Base-by-base conservation (phyloP, 139 green algal genomes). In the Tetraselmis chui region DNA sequence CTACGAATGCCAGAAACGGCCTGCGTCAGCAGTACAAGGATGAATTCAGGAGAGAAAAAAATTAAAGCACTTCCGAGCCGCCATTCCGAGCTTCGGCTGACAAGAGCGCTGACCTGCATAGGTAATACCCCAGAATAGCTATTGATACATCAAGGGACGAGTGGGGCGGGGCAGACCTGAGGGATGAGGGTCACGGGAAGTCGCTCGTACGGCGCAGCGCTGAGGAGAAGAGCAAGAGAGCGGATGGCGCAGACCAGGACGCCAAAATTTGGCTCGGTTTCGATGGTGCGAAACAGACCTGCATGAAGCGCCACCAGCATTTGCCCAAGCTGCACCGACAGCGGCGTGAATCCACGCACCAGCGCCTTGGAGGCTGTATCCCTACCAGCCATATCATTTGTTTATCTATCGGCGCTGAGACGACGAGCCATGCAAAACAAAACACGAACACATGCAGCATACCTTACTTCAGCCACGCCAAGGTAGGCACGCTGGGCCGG, bases 261-360 rank as follows among this genome's bases (percentile, higher is more conserved):
- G 24, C 30, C 0, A 0, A 59, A 2, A 25, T 87, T 81, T 2
- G 23, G 28, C 79, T 91, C 88, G 0, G 0, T 24, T 18, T 59
- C 23, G 30, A 90, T 32, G 0, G 75, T 80, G 25, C 82, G 83
- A 59, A 92, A 80, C 75, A 94, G 83, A 18, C 85, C 83, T 18
- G 78, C 75, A 80, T 92, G 88, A 74, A 88, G 82, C 11, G 83
- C 59, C 59, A 85, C 28, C 59, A 90, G 58, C 75, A 84, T 78
- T 1, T 87, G 83, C 1, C 90, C 92, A 25, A 95, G 81, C 1
- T 85, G 87, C 2, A 83, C 77, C 1, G 92, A 95, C 32, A 95
- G 82, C 1, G 91, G 89, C 25, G 86, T 89, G 85, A 94, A 95
- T 31, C 90, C 88, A 78, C 91, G 86, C 75, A 83, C 76, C 45